Evolutionary conservation across 2,329 filamentous ascomycete genomes (phyloP).

Genomic region (Nigrospora osmanthi): DNA sequence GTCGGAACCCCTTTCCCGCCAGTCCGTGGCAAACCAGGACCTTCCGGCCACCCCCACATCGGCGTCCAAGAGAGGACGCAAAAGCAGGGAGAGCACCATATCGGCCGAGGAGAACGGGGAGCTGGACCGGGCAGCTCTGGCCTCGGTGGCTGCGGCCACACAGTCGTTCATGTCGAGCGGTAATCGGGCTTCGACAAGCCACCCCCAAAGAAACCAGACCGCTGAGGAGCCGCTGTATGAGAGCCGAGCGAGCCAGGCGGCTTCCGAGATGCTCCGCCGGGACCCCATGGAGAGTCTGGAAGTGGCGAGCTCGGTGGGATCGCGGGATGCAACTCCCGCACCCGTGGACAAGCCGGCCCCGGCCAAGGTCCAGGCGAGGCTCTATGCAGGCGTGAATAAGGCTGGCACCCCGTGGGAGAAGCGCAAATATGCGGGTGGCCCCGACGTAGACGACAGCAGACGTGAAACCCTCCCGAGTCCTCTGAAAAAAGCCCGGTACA

Average conservation of each 20-base stretch:
- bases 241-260: conserved; percentile 71
- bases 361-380: conserved; percentile 41
- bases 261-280: conserved; percentile 65
- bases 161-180: conserved; percentile 25
- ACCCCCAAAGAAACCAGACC: conserved; percentile 20
- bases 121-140: conserved; percentile 44
- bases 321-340: conserved; percentile 36
- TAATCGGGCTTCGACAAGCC: conserved; percentile 14
- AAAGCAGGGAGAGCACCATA: conserved; percentile 80
- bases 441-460: conserved; percentile 18
- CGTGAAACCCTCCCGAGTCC: conserved; percentile 34
- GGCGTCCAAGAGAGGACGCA: conserved; percentile 38
- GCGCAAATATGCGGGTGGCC: conserved; percentile 37
- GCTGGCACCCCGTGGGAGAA: conserved; percentile 33
- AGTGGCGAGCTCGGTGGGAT: conserved; percentile 32
- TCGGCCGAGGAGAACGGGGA: conserved; percentile 59
- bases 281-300: conserved; percentile 47
- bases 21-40: conserved; percentile 19
- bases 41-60: conserved; percentile 35
- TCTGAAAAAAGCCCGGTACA: conserved; percentile 42
- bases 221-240: conserved; percentile 58
- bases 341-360: conserved; percentile 32
- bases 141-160: conserved; percentile 42
- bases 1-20: conserved; percentile 41
- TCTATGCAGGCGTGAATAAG: conserved; percentile 37